Evolutionary conservation across 1,284 basidiomycete genomes (phyloP).

Genomic region (Wallemia mellicola): DNA sequence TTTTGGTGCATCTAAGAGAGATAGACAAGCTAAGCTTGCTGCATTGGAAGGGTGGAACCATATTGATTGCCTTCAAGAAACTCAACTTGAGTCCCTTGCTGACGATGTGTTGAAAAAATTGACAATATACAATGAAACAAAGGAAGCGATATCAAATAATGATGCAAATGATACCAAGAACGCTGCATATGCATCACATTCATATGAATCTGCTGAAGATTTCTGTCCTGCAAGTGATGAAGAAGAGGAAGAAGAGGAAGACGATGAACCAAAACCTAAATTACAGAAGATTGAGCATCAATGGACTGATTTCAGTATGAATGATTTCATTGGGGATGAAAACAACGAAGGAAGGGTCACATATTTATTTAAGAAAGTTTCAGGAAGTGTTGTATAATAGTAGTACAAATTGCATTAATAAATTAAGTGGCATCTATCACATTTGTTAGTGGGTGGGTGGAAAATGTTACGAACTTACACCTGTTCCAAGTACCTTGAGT

Average conservation of each 20-base stretch:
- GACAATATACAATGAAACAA: background rate
- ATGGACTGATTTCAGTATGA: background rate
- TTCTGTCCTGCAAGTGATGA: conserved; percentile 2
- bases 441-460: background rate
- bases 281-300: background rate
- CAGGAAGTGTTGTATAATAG: background rate
- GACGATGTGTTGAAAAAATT: background rate
- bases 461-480: background rate
- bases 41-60: conserved; percentile 68
- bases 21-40: conserved; percentile 45
- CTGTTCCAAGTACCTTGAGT: background rate
- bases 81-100: background rate
- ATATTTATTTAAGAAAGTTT: conserved; percentile 1
- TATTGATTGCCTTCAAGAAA: conserved; percentile 20
- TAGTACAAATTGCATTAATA: background rate
- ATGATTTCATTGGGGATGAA: background rate
- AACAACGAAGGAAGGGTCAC: background rate
- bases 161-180: background rate
- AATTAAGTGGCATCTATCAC: background rate
- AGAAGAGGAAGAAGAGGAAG: conserved; percentile 1
- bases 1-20: conserved; percentile 14
- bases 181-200: background rate
- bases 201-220: background rate
- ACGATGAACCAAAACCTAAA: background rate
- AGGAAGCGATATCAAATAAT: background rate